Base-by-base conservation (phyloP, 306 rosid species). In the Vachellia collinsii region DNA sequence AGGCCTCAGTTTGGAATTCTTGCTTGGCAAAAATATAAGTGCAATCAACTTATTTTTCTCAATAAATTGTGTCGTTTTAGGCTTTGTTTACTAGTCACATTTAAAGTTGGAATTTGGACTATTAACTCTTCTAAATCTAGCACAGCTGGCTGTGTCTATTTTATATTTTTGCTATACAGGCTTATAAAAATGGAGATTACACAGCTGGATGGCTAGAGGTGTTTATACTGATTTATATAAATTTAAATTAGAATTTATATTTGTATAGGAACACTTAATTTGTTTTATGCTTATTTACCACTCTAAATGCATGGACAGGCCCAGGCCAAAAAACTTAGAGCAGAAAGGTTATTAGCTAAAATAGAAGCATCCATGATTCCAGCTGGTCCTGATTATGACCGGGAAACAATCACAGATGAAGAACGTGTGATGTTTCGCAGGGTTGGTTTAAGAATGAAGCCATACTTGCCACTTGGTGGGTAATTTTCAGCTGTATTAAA, bases 351-450 rank as follows among this genome's bases (percentile, higher is more conserved):
- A 59, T 82, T 90, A 70, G 59, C 86, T 68, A 93, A 88, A 84
- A 82, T 93, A 76, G 97, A 93, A 87, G 90, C 86, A 4, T 91
- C 96, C 48, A 81, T 95, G 94, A 80, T 93, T 84, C 98, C 92
- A 81, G 88, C 88, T 58, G 89, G 89, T 82, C 94, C 96, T 74
- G 96, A 90, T 87, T 83, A 86, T 79, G 93, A 92, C 77, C 92
- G 88, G 79, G 99, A 95, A 90, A 90, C 96, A 81, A 89, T 93
- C 82, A 91, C 98, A 68, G 99, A 93, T 81, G 98, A 94, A 90
- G 99, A 95, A 67, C 89, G 97, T 2, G 92, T 81, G 78, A 93
- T 91, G 98, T 89, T 95, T 78, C 90, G 91, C 80, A 79, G 88
- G 73, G 89, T 93, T 89, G 98, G 98, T 86, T 91, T 93, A 70